Evolutionary conservation across 345 rosid species (phyloP).

Genomic region (Microcos paniculata): DNA sequence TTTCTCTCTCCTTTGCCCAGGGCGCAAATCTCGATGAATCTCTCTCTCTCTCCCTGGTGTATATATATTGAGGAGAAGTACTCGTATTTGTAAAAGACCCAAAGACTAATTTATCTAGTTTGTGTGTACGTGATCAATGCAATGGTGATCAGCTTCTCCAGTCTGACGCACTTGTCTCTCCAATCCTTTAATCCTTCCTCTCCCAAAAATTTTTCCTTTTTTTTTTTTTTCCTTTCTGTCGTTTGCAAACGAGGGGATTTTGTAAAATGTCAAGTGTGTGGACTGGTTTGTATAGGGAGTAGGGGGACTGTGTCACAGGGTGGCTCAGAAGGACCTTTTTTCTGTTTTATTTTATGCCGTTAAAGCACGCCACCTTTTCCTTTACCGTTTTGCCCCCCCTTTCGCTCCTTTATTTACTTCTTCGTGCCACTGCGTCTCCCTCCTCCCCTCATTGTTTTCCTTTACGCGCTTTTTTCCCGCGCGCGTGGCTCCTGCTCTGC

Average conservation of each 20-base stretch:
- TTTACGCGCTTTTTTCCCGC: not conserved
- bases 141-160: constrained; percentile 22
- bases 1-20: constrained; percentile 22
- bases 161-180: constrained; percentile 48
- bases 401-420: not conserved
- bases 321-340: constrained; percentile 20
- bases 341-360: constrained; percentile 25
- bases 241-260: not conserved
- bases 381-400: constrained; percentile 29
- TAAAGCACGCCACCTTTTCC: constrained; percentile 40
- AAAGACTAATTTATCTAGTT: too few relatives aligned
- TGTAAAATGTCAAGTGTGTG: not conserved
- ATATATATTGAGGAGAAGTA: too few relatives aligned
- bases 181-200: constrained; percentile 11
- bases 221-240: not conserved
- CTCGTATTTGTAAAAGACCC: too few relatives aligned
- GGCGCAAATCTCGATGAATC: constrained; percentile 54
- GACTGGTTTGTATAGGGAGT: not conserved
- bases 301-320: constrained; percentile 28
- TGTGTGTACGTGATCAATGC: constrained; percentile 26
- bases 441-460: not conserved
- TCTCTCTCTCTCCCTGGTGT: not conserved
- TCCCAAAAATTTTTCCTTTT: not conserved
- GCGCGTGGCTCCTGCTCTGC: not conserved
- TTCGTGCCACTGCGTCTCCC: not conserved